Conservation (phyloP, 2,329 filamentous ascomycete species). For the Magnaporthales sp. region DNA sequence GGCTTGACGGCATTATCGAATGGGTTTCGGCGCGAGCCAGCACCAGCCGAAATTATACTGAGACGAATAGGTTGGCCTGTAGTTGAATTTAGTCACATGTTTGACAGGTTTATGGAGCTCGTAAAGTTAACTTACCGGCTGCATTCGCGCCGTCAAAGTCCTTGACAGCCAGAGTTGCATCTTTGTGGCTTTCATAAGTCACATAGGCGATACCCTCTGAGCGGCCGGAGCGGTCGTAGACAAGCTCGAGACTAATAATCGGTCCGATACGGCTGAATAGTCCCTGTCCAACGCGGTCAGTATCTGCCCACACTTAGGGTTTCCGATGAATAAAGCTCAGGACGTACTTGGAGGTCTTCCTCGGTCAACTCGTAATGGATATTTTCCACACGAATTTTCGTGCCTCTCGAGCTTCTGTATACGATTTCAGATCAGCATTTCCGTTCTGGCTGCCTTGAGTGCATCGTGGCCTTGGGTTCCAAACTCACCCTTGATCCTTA, state of each 20-base stretch:
- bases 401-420: conserved; percentile 29
- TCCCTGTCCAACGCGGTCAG: conserved; percentile 45
- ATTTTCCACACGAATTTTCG: conserved; percentile 78
- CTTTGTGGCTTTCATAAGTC: conserved; percentile 61
- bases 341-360: conserved; percentile 65
- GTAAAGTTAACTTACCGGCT: conserved; percentile 46
- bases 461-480: not conserved
- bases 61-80: conserved; percentile 72
- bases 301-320: not conserved
- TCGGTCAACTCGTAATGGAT: conserved; percentile 87
- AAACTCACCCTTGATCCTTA: not conserved
- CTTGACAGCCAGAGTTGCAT: conserved; percentile 65
- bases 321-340: not conserved
- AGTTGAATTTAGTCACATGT: conserved; percentile 3
- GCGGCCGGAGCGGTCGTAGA: conserved; percentile 82
- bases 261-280: conserved; percentile 73
- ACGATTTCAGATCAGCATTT: not conserved
- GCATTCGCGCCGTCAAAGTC: conserved; percentile 89
- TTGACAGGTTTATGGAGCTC: not conserved
- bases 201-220: conserved; percentile 81
- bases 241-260: conserved; percentile 58
- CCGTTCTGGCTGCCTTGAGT: not conserved
- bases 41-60: conserved; percentile 49
- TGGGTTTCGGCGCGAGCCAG: conserved; percentile 34
- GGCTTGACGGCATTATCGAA: conserved; percentile 48